Evolutionary conservation across 768 basidiomycete genomes (phyloP), one percentile per base, ranked within the genome.

Genomic region (Mycena venus): DNA sequence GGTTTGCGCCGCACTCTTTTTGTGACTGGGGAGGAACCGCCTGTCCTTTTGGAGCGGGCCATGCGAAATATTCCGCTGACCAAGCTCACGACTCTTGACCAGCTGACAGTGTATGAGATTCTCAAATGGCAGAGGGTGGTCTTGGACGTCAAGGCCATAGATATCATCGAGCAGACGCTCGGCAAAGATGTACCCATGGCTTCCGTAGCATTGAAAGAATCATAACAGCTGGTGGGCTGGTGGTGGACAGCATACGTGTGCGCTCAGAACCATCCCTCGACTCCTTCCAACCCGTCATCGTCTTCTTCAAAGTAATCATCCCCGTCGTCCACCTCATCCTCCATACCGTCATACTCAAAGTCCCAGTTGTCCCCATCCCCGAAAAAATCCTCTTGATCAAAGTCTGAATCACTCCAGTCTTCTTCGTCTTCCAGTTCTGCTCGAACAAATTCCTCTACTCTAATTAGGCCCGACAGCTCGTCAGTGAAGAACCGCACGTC

Each of bases 61-160:
- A 90, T 92, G 62, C 84, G 88, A 42, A 97, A 97, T 83, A 85
- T 99, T 27, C 89, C 89, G n/a, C 87, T 88, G 59, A 88, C 95
- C 29, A 90, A 92, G 56, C 84, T 94, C 56, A 87, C 87, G 44
- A 91, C 90, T 2, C 91, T 91, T 21, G 85, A 91, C 44, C 90
- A 95, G 58, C 84, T 96, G 68, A 91, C 88, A 25, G 92, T 98
- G 19, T 97, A 95, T 83, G 94, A 98, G 79, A 81, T 95, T 49
- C 83, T 99, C 79, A 94, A 91, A 83, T 96, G 96, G 91, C 91
- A 92, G 70, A 91, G 94, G 78, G 83, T 97, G 34, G 87, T 98
- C 40, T 79, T 99, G 80, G 97, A 99, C 79, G 79, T 94, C 72
- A 89, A 91, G 66, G 96, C 96, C 3, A 92, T 97, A n/a, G 92